Percentiles rank a stretch among this genome's conserved stretches.
These are phyloP conservation scores for Pinus taeda DNA, from an alignment of 75 land plant genomes.

Conservation along the genomic window DNA sequence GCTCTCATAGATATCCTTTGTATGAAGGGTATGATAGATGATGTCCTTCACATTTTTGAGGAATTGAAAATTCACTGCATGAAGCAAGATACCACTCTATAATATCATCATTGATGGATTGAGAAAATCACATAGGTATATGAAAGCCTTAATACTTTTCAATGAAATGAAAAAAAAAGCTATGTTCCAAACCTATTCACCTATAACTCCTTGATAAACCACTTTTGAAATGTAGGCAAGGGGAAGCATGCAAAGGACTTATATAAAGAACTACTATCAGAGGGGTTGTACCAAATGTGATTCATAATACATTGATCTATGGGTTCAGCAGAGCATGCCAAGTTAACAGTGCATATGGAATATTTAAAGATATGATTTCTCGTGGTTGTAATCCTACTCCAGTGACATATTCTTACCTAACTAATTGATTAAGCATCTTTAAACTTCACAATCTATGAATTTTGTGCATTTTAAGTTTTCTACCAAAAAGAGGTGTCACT, in stretches of 20 bases:
- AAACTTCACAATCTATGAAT: not conserved
- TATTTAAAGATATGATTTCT: conserved; percentile 51
- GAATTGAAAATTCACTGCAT: conserved; percentile 36
- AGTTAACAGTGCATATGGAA: conserved; percentile 52
- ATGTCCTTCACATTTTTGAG: conserved; percentile 48
- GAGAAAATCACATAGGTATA: conserved; percentile 39
- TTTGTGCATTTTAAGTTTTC: not conserved
- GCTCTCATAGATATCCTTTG: conserved; percentile 64
- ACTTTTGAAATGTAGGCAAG: conserved; percentile 57
- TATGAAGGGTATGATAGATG: conserved; percentile 32
- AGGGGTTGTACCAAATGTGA: conserved; percentile 51
- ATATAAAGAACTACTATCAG: conserved; percentile 46
- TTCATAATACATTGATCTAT: conserved; percentile 61
- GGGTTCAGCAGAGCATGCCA: conserved; percentile 46
- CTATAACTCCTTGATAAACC: conserved; percentile 51
- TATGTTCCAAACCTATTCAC: conserved; percentile 52
- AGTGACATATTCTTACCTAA: conserved; percentile 56
- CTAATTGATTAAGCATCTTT: conserved; percentile 19
- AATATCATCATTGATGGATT: conserved; percentile 58
- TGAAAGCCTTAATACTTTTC: conserved; percentile 46
- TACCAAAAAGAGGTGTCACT: too few relatives aligned
- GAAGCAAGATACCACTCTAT: conserved; percentile 44
- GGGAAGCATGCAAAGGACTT: conserved; percentile 40
- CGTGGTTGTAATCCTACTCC: conserved; percentile 51
- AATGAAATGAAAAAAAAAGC: conserved; percentile 54